Evolutionary conservation across 305 asterid species (phyloP), one percentile per base, ranked within the genome.

Genomic region (Rubia tinctorum): DNA sequence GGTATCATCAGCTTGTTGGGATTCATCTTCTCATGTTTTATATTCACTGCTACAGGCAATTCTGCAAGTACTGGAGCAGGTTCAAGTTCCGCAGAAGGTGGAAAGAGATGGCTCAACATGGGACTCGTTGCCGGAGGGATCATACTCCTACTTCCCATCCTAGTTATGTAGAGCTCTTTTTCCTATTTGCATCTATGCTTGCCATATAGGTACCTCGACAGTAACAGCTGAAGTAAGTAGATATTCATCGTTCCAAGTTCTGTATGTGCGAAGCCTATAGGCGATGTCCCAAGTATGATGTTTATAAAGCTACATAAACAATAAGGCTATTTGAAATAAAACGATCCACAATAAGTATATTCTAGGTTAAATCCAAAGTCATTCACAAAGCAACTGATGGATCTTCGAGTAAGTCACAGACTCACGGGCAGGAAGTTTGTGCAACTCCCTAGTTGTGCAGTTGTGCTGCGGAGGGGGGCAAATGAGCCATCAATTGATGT

Each of bases 51-150:
- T 37, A 11, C 69, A 40, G 72, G 66, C 73, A 80, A 66, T 18
- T 42, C 39, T n/a, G 34, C 40, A 20, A 17, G 81, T 76, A 70
- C 85, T 15, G 44, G 64, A 47, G 56, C 82, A 55, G 76, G 78
- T 76, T 76, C 88, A 58, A 81, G 85, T 66, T 59, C 58, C 74
- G 68, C 43, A 51, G 27, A 55, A 45, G 66, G 55, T 53, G 66
- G 58, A 37, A 71, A 63, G 58, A 70, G 75, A 76, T 68, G 79
- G 75, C 72, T 73, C 30, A 63, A 73, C 17, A 75, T 74, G 37
- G 72, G 25, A 30, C 55, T 74, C 58, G 69, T 61, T 27, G 72
- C 60, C 13, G 82, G 76, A 63, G 17, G 82, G 80, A 42, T 77
- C 66, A 72, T 83, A 11, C 47, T 25, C 14, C n/a, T 71, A 45